phyloP scores from a whole-genome alignment of 2,329 filamentous ascomycete species.

The Pseudogymnoascus sp. region DNA sequence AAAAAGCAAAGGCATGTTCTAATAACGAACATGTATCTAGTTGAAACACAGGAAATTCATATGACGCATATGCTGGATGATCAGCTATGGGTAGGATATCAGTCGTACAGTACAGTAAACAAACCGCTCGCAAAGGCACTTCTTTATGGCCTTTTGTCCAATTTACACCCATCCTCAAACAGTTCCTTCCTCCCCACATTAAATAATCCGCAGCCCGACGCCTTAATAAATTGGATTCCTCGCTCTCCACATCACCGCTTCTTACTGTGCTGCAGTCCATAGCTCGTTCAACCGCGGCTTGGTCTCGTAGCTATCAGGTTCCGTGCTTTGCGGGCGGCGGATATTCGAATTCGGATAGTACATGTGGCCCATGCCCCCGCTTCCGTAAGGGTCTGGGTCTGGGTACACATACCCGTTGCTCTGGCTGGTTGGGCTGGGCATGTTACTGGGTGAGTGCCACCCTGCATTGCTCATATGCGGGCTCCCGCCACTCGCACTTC shows the following conservation, averaged over 20 bases:
- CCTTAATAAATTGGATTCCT: neutral
- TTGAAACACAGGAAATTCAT: slow-evolving; percentile 7
- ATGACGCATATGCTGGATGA: slow-evolving; percentile 5
- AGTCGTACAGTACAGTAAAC: slow-evolving; percentile 10
- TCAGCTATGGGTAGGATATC: slow-evolving; percentile 8
- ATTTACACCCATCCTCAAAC: slow-evolving; percentile 1
- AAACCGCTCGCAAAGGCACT: slow-evolving; percentile 1
- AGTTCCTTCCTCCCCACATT: neutral
- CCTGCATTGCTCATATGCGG: slow-evolving; percentile 66
- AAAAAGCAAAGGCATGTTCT: neutral
- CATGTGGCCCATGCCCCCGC: slow-evolving; percentile 52
- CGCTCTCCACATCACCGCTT: neutral
- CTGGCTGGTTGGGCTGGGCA: slow-evolving; percentile 52
- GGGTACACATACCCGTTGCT: slow-evolving; percentile 66
- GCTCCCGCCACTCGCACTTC: slow-evolving; percentile 64
- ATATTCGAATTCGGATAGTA: slow-evolving; percentile 64
- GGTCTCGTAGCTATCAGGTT: slow-evolving; percentile 55
- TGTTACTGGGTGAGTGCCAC: slow-evolving; percentile 65
- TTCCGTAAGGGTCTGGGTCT: slow-evolving; percentile 67
- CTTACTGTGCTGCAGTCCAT: slow-evolving; percentile 42
- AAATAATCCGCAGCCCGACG: neutral
- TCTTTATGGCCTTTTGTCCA: neutral
- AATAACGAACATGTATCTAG: neutral
- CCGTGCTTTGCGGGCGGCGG: slow-evolving; percentile 65
- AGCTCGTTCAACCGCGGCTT: slow-evolving; percentile 49